These are phyloP conservation scores for Eucalyptus shirleyi DNA, from an alignment of 345 rosid genomes.

Conservation along the genomic window DNA sequence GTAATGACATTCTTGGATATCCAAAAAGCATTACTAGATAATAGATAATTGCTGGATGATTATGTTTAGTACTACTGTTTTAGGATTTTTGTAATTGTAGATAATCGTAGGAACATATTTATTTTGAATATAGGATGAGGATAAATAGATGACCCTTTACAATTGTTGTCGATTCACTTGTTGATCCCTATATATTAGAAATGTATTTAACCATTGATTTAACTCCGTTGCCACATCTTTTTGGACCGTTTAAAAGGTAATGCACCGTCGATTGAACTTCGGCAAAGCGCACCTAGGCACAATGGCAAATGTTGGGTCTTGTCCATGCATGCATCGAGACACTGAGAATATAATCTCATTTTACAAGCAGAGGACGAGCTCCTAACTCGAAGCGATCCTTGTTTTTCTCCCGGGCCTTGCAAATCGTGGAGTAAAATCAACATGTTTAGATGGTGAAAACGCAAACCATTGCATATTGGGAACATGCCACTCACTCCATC, in stretches of 20 bases:
- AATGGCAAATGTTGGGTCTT: too few relatives aligned
- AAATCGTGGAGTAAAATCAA: background rate
- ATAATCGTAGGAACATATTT: background rate
- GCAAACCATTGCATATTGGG: background rate
- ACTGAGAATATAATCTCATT: background rate
- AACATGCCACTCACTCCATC: background rate
- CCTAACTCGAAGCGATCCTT: background rate
- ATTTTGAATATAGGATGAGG: background rate
- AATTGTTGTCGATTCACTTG: too few relatives aligned
- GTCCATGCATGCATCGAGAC: too few relatives aligned
- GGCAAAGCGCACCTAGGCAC: fast-evolving
- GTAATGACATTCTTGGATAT: background rate
- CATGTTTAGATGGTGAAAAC: background rate
- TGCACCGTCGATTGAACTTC: too few relatives aligned
- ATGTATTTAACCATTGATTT: too few relatives aligned
- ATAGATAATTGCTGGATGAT: fast-evolving
- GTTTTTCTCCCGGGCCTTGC: background rate
- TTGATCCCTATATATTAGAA: too few relatives aligned
- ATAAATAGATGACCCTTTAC: too few relatives aligned
- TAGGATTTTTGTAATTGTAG: background rate
- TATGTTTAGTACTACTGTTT: fast-evolving
- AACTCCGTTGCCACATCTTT: fast-evolving
- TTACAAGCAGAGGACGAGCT: background rate
- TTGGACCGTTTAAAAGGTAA: too few relatives aligned
- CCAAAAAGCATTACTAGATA: background rate